Evolutionary conservation across 1,139 yeast genomes (phyloP).

Genomic region (Entelexis sorbosivorans): DNA sequence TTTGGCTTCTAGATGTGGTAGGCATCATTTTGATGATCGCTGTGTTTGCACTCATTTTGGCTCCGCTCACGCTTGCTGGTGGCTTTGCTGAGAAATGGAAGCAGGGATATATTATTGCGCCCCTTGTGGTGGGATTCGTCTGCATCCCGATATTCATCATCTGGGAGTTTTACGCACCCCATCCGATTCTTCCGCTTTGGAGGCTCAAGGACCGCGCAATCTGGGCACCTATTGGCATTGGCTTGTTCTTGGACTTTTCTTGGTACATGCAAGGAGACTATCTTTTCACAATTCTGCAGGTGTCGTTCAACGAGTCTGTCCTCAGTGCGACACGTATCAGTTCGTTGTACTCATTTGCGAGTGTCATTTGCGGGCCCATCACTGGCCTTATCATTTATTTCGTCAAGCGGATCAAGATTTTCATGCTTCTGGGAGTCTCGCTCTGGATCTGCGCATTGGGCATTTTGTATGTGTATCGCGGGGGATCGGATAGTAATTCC

Average conservation of each 20-base stretch:
- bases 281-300: constrained; percentile 52
- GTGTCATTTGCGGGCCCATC: constrained; percentile 50
- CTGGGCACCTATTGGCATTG: constrained; percentile 50
- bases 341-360: constrained; percentile 47
- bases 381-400: constrained; percentile 45
- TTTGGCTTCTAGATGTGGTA: constrained; percentile 45
- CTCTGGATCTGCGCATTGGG: constrained; percentile 52
- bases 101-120: constrained; percentile 48
- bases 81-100: constrained; percentile 44
- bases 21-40: constrained; percentile 44
- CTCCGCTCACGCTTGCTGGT: constrained; percentile 49
- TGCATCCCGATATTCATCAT: constrained; percentile 43
- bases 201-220: constrained; percentile 57
- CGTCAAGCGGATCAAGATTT: constrained; percentile 46
- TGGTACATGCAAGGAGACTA: constrained; percentile 63
- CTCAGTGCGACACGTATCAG: constrained; percentile 57
- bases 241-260: constrained; percentile 44
- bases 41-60: constrained; percentile 43
- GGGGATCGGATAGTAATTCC: constrained; percentile 29
- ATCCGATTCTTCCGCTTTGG: constrained; percentile 50
- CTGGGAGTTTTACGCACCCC: constrained; percentile 46
- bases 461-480: constrained; percentile 40
- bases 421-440: constrained; percentile 47
- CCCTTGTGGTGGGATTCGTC: constrained; percentile 51
- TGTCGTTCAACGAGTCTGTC: constrained; percentile 47